Conservation (phyloP, 176 grass and related monocot genomes). For the Triticum aestivum region DNA sequence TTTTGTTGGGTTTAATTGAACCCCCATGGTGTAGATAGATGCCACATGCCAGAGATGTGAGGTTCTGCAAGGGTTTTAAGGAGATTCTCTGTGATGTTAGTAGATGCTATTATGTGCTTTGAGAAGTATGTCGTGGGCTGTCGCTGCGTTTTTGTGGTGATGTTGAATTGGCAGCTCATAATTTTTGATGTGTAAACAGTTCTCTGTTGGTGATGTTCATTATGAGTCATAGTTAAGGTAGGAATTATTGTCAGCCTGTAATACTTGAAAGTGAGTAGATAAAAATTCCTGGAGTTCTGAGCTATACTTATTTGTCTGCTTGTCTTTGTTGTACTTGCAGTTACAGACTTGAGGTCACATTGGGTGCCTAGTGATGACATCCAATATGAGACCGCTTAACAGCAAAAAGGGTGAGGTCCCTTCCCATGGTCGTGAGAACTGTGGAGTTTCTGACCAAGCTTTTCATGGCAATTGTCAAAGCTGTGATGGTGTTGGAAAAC, state of each 20-base stretch:
- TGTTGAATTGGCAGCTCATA: background rate
- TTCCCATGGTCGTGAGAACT: slow-evolving; percentile 22
- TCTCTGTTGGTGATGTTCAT: background rate
- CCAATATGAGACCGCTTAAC: slow-evolving; percentile 25
- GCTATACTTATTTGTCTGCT: background rate
- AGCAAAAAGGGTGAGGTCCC: background rate
- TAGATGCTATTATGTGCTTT: background rate
- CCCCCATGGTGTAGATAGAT: background rate
- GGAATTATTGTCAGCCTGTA: background rate
- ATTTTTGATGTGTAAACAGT: background rate
- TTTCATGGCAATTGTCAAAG: slow-evolving; percentile 34
- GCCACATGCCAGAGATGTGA: background rate
- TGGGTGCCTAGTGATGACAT: slow-evolving; percentile 13
- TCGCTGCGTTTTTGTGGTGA: background rate
- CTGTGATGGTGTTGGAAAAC: slow-evolving; percentile 31
- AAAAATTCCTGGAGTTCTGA: background rate
- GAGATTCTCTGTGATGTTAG: background rate
- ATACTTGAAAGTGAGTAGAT: background rate
- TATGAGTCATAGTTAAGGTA: background rate
- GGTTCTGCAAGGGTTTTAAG: slow-evolving; percentile 36
- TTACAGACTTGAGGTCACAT: slow-evolving; percentile 17
- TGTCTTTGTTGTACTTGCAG: background rate
- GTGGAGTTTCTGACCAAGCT: slow-evolving; percentile 35
- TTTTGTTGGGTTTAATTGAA: background rate
- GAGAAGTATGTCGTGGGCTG: background rate